Base-by-base conservation (phyloP, 441 rosid species). In the Bocquillonia castaneifolia region DNA sequence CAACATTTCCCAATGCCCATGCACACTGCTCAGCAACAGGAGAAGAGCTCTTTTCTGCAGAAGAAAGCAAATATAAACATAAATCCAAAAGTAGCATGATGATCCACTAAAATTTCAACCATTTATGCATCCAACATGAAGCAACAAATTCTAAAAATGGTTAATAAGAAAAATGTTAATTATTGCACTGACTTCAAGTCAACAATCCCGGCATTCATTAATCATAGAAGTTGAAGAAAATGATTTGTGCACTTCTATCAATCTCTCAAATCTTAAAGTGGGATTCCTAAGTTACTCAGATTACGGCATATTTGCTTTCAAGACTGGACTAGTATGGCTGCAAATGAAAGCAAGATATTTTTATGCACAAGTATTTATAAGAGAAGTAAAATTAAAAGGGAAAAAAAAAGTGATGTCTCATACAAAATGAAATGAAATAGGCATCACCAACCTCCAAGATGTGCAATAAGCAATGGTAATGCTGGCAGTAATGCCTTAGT, bases 1-100 rank as follows among this genome's bases (percentile, higher is more conserved):
- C 99, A 66, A 88, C 93, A 81, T 94, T 94, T 72, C 96, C 99
- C 81, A 91, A 79, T 25, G 96, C 99, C 97, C 97, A 88, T 37
- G 97, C 92, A 71, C 97, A 91, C 78, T 90, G 97, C 90, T 91
- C 97, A 58, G 96, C 96, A 70, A 94, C 97, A 42, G 88, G 92
- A 55, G 71, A 81, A 59, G 94, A 87, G 78, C 90, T 94, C 75
- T 88, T 90, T 80, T 94, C 99, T 93, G 80, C 74, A 69, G 12
- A 68, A 28, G n/a, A 70, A 66, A 63, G 45, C 61, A 72, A 73
- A 28, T 56, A 39, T 66, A 73, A 59, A 48, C 32, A 22, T 40
- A 58, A 40, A 18, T 42, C 20, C 10, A 8, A 22, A 50, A 50
- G 23, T 22, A 59, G 59, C 50, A 63, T 23, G 14, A 25, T 12